Evolutionary conservation across 768 basidiomycete species (phyloP).

Genomic region (Mycena vulgaris): DNA sequence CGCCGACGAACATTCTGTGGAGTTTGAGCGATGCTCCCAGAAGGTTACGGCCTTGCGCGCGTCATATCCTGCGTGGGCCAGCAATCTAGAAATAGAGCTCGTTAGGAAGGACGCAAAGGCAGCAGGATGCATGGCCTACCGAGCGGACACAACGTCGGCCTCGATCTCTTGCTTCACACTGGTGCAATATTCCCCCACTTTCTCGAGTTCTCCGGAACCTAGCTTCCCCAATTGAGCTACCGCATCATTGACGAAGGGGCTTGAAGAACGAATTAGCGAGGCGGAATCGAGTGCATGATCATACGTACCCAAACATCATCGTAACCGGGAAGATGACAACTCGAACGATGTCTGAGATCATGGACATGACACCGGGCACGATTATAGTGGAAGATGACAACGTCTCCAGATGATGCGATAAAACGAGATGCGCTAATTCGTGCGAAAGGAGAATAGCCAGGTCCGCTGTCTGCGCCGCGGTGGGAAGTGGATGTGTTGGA

Average conservation of each 20-base stretch:
- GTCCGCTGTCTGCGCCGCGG: constrained; percentile 86
- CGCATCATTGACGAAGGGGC: constrained; percentile 94
- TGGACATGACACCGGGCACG: constrained; percentile 84
- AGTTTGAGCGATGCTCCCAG: constrained; percentile 77
- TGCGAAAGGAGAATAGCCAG: constrained; percentile 94
- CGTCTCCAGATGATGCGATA: constrained; percentile 93
- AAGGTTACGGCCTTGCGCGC: constrained; percentile 86
- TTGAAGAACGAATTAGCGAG: neutral
- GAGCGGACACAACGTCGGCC: constrained; percentile 90
- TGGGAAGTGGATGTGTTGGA: constrained; percentile 68
- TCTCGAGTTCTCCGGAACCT: constrained; percentile 81
- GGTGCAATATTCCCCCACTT: constrained; percentile 82
- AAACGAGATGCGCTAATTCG: constrained; percentile 92
- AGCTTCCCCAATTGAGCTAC: constrained; percentile 86
- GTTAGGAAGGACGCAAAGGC: constrained; percentile 23
- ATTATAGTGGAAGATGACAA: constrained; percentile 89
- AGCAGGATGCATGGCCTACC: constrained; percentile 61
- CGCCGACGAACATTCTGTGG: constrained; percentile 60
- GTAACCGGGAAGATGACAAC: constrained; percentile 90
- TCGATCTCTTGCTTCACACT: constrained; percentile 91
- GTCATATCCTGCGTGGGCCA: constrained; percentile 94
- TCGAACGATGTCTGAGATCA: constrained; percentile 82
- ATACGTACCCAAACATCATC: constrained; percentile 79
- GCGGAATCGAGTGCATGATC: neutral
- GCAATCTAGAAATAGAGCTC: constrained; percentile 66